Conservation (phyloP, 179 eudicot species). For the Beta lomatogona region DNA sequence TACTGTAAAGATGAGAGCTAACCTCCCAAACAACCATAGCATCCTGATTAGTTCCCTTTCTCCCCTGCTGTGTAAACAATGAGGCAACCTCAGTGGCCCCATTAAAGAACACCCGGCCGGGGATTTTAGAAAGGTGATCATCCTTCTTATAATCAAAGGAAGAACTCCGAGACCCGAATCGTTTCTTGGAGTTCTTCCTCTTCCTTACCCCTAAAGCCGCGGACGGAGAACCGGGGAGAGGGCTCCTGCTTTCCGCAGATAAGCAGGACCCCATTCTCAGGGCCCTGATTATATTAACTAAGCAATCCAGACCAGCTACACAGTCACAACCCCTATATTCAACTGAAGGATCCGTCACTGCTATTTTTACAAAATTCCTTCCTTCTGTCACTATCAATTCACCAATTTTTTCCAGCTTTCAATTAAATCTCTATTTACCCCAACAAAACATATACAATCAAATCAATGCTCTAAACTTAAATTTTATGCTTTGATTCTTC, state of each 20-base stretch:
- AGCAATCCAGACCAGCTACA: conserved; percentile 84
- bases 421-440: not conserved
- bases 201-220: conserved; percentile 43
- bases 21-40: conserved; percentile 99
- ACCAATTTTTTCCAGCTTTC: conserved; percentile 10
- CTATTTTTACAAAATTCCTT: conserved; percentile 16
- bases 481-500: not conserved
- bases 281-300: conserved; percentile 84
- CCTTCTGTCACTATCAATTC: not conserved
- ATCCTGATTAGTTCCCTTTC: conserved; percentile 95
- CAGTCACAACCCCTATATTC: conserved; percentile 60
- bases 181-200: conserved; percentile 56
- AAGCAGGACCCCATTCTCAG: conserved; percentile 99
- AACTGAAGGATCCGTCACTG: conserved; percentile 57
- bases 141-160: conserved; percentile 63
- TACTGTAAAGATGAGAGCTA: not conserved
- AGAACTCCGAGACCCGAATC: conserved; percentile 48
- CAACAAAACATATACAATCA: not conserved
- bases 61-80: conserved; percentile 81
- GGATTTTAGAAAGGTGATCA: conserved; percentile 61
- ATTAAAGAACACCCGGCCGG: conserved; percentile 67
- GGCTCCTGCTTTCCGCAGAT: conserved; percentile 83
- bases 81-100: conserved; percentile 77
- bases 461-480: conserved; percentile 2
- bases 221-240: conserved; percentile 62